Percentiles rank a stretch among this genome's conserved stretches.
Evolutionary conservation across 1,139 yeast species (phyloP).

Genomic region (Saccharomycopsis hybrid): DNA sequence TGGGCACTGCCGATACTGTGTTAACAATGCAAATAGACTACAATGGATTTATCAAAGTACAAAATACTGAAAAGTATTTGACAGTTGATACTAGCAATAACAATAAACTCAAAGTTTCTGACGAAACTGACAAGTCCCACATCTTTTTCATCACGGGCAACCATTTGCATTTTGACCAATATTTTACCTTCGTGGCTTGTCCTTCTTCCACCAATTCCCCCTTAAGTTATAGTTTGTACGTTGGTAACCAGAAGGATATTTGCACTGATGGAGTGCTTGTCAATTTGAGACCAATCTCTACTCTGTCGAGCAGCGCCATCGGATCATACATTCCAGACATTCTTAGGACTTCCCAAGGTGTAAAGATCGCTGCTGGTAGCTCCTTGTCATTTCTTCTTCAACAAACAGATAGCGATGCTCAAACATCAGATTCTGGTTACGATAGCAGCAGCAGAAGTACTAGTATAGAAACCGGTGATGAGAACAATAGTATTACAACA

Average conservation of each 20-base stretch:
- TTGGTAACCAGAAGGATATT: slow-evolving; percentile 13
- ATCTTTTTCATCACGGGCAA: slow-evolving; percentile 15
- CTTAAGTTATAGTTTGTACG: slow-evolving; percentile 8
- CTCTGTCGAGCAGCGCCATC: slow-evolving; percentile 8
- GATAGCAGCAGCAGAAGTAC: neutral
- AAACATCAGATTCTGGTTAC: neutral
- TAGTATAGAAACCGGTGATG: neutral
- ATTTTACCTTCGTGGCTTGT: slow-evolving; percentile 16
- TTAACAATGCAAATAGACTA: slow-evolving; percentile 14
- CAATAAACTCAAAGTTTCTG: slow-evolving; percentile 4
- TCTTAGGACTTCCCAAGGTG: slow-evolving; percentile 11
- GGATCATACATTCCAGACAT: slow-evolving; percentile 12
- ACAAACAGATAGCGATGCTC: neutral
- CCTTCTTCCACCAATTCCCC: neutral
- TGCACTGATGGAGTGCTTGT: slow-evolving; percentile 8
- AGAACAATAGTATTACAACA: neutral
- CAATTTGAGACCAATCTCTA: slow-evolving; percentile 17
- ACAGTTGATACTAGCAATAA: slow-evolving; percentile 11
- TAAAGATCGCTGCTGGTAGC: slow-evolving; percentile 11
- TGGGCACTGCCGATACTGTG: neutral
- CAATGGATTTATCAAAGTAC: slow-evolving; percentile 12
- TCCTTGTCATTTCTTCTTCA: slow-evolving; percentile 8
- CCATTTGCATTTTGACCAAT: slow-evolving; percentile 16
- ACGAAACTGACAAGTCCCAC: slow-evolving; percentile 8
- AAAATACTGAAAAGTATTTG: slow-evolving; percentile 6